Evolutionary conservation across 192 early-diverging fungal species (phyloP).

Genomic region (Linnemannia schmuckeri): DNA sequence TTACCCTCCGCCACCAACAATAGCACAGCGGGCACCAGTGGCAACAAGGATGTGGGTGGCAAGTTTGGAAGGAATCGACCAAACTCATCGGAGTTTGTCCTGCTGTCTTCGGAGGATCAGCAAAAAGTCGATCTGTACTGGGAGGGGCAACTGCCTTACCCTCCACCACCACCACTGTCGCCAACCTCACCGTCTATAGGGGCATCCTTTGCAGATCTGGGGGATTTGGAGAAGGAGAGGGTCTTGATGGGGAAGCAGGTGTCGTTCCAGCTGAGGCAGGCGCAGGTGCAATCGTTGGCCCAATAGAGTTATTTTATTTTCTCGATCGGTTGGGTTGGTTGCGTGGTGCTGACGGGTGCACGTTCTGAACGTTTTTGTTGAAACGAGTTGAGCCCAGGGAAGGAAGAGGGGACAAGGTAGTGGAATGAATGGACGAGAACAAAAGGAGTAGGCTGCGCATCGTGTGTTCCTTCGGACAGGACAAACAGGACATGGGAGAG

Average conservation of each 20-base stretch:
- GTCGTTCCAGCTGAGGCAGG: background rate
- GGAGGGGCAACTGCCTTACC: constrained; percentile 22
- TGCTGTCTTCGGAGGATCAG: constrained; percentile 11
- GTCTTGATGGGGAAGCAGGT: background rate
- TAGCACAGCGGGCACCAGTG: background rate
- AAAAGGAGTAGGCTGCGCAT: background rate
- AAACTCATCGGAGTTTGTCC: background rate
- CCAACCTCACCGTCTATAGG: background rate
- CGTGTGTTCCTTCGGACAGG: background rate
- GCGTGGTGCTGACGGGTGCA: constrained; percentile 2
- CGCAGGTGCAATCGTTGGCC: background rate
- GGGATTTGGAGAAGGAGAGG: constrained; percentile 15
- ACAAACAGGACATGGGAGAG: no score
- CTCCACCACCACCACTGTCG: constrained; percentile 31
- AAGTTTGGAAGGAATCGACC: background rate
- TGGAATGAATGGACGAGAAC: background rate
- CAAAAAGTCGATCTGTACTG: background rate
- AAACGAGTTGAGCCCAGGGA: background rate
- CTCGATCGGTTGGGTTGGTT: background rate
- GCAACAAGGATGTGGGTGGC: background rate
- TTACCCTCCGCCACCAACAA: background rate
- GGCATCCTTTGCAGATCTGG: constrained; percentile 17
- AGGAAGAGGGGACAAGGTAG: background rate
- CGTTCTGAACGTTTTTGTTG: background rate
- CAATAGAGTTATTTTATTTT: background rate